Evolutionary conservation across 495 filamentous ascomycete species (phyloP), one percentile per base, ranked within the genome.

Genomic region (Monascus purpureus): DNA sequence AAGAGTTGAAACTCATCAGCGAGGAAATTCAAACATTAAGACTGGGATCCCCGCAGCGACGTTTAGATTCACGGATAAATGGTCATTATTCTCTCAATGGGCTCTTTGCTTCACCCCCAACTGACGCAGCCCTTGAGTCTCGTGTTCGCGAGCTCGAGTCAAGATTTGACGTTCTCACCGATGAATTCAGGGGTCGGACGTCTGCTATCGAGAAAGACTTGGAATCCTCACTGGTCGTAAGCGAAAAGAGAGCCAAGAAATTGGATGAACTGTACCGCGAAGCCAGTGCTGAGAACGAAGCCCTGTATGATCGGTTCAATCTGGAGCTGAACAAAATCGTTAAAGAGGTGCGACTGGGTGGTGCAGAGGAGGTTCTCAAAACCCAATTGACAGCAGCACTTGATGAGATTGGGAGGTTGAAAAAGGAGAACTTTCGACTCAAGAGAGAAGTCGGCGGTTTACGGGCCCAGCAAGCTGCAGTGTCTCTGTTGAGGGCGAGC

Each of bases 291-390:
- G 90, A 96, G 61, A 97, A 95, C 41, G 88, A 95, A 55, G 72
- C 90, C 29, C 64, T 95, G 24, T 95, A 95, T 50, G 82, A 87
- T 41, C 80, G 78, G 40, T 94, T 95, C 61, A 94, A 95, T 42
- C 68, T 73, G 15, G 90, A 97, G 49, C 57, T 97, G 28, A 80
- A 70, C 32, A 86, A 82, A 62, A 78, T 95, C 33, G 64, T 82
- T 13, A 77, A 71, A 45, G 79, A 75, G 6, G 67, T 90, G 20
- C 79, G 77, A 45, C 67, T 68, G 4, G 74, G 78, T 14, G 78
- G 77, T 23, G 80, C 73, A 0, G 80, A 82, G 41, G 77, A 81
- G 39, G 80, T 83, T 40, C 41, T 92, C 36, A 57, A 78, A 44
- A 58, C 50, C n/a, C 67, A 74, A 43, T 44, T 94, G 40, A 70